phyloP scores from a whole-genome alignment of 225 moss, liverwort and hornwort species.

The Bryum argenteum region DNA sequence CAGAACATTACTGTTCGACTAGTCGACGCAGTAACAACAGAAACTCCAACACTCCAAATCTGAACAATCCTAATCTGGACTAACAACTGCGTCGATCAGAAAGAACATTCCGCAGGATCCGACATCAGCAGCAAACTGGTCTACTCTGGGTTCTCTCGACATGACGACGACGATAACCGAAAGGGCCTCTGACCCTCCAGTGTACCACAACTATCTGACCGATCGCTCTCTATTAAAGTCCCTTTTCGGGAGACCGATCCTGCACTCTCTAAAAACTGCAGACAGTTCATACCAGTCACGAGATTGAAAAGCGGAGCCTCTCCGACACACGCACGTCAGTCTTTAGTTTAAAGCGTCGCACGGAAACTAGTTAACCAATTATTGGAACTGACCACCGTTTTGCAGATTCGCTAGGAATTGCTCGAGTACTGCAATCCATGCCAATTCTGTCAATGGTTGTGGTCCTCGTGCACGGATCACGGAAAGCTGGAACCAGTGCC shows the following conservation, averaged over 20 bases:
- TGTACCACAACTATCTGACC: too few relatives aligned
- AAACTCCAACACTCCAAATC: too few relatives aligned
- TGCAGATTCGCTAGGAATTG: too few relatives aligned
- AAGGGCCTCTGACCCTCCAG: conserved; percentile 2
- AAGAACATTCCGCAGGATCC: background rate
- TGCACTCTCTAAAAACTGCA: too few relatives aligned
- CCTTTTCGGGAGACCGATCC: too few relatives aligned
- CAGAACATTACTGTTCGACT: background rate
- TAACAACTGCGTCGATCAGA: background rate
- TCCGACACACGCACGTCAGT: background rate
- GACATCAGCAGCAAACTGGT: background rate
- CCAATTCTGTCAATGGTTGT: conserved; percentile 19
- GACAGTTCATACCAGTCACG: too few relatives aligned
- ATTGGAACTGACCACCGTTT: conserved; percentile 4
- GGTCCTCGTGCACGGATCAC: conserved; percentile 20
- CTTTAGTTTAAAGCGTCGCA: background rate
- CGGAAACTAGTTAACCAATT: background rate
- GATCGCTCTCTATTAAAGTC: too few relatives aligned
- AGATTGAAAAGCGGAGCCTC: background rate
- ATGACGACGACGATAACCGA: background rate
- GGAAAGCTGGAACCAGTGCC: background rate
- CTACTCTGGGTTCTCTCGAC: conserved; percentile 22
- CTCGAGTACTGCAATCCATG: background rate
- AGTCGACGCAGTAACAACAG: too few relatives aligned
- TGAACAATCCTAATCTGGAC: conserved; percentile 14